phyloP scores from a whole-genome alignment of 257 asterid species.

The Nicotiana noctiflora region DNA sequence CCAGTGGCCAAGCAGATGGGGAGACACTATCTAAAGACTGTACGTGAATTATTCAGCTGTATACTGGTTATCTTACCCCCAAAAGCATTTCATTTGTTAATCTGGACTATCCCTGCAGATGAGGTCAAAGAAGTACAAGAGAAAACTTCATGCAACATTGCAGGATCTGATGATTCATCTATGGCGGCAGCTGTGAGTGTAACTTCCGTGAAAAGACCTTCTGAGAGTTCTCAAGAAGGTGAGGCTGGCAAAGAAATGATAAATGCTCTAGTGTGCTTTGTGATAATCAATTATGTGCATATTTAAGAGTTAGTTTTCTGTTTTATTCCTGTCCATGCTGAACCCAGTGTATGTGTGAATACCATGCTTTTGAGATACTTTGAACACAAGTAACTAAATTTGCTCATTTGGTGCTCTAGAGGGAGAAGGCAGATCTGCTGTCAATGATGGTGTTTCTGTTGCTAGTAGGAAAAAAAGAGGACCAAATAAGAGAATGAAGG shows the following conservation, averaged over 20 bases:
- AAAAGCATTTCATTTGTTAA: slow-evolving; percentile 11
- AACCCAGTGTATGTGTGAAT: neutral
- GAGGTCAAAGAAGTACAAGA: slow-evolving; percentile 29
- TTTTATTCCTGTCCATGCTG: neutral
- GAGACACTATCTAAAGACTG: slow-evolving; percentile 25
- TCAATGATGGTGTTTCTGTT: slow-evolving; percentile 17
- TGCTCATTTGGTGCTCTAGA: slow-evolving; percentile 16
- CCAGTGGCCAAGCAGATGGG: slow-evolving; percentile 18
- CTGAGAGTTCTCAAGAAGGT: slow-evolving; percentile 55
- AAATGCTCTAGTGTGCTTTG: neutral
- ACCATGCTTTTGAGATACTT: neutral
- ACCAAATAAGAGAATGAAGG: slow-evolving; percentile 40
- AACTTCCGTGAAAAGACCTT: slow-evolving; percentile 43
- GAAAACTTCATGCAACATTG: slow-evolving; percentile 17
- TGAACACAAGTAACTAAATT: neutral
- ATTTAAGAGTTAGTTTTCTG: neutral
- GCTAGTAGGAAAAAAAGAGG: slow-evolving; percentile 45
- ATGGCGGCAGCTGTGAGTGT: slow-evolving; percentile 26
- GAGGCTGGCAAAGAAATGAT: neutral
- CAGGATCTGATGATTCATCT: slow-evolving; percentile 20
- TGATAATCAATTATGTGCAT: neutral
- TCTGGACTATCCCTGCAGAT: slow-evolving; percentile 34
- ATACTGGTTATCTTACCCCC: neutral
- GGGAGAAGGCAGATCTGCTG: slow-evolving; percentile 41
- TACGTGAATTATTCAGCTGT: slow-evolving; percentile 27